phyloP scores from a whole-genome alignment of 257 asterid genomes.

The Solanum clarkiae region DNA sequence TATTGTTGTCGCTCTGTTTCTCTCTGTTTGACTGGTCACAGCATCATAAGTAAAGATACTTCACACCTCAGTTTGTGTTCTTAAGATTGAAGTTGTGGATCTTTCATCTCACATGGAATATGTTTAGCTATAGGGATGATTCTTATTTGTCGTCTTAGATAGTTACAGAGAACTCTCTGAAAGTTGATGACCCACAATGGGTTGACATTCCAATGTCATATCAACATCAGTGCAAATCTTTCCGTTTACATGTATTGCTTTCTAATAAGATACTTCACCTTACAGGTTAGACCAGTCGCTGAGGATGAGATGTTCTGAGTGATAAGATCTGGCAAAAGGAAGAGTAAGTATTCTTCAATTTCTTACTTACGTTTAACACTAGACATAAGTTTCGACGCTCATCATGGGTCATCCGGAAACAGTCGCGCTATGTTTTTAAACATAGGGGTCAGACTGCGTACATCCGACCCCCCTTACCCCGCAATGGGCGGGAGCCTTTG shows the following conservation, averaged over 20 bases:
- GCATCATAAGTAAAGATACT: background rate
- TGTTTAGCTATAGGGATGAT: background rate
- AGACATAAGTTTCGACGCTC: too few species aligned
- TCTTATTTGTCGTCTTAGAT: background rate
- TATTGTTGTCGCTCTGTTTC: background rate
- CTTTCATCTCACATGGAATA: background rate
- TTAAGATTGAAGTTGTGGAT: background rate
- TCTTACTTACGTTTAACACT: background rate
- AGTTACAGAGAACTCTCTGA: background rate
- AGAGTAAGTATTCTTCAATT: slow-evolving; percentile 44
- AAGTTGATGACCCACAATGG: background rate
- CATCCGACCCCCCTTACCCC: too few species aligned
- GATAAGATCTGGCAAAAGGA: slow-evolving; percentile 87
- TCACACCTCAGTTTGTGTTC: background rate
- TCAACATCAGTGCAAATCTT: background rate
- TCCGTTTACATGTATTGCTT: background rate
- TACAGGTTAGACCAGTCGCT: slow-evolving; percentile 89
- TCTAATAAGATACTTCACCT: background rate
- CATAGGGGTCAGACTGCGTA: too few species aligned
- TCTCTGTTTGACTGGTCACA: background rate
- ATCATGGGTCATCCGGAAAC: too few species aligned
- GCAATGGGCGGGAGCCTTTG: too few species aligned
- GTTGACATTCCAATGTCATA: background rate
- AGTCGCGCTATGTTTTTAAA: too few species aligned
- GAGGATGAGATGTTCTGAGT: slow-evolving; percentile 99